Base-by-base conservation (phyloP, 2,329 filamentous ascomycete genomes). In the Nemania sp. region DNA sequence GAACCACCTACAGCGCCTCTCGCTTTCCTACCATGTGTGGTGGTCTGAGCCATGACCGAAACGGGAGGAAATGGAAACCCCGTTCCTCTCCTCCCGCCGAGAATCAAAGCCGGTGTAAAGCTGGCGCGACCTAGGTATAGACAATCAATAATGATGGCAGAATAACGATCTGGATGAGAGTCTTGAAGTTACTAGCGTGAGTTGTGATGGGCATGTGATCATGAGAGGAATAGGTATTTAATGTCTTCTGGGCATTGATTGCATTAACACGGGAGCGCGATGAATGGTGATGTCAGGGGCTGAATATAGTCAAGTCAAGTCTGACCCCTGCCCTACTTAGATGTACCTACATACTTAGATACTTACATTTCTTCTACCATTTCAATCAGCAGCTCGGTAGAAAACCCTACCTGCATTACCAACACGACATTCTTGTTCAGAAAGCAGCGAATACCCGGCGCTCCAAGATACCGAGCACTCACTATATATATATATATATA, bases 221-320 rank as follows among this genome's bases (percentile, higher is more conserved):
- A 26, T 13, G 27, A 38, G 20, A 38, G 24, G 32, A 26, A 27
- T 49, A 35, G 41, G 13, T 63, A 10, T 8, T 11, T 45, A n/a
- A 24, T 20, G 32, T 35, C 32, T 35, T 35, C 32, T 11, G 32
- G 32, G 32, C 11, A 11, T 8, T 35, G 29, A 32, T 32, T 32
- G 29, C n/a, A n/a, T n/a, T n/a, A n/a, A n/a, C n/a, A n/a, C n/a
- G n/a, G n/a, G n/a, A n/a, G n/a, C n/a, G n/a, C n/a, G 52, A 60
- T 29, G 41, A 20, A 54, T 58, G 72, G 69, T 73, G 70, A 73
- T 71, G 72, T 72, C 68, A 73, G 65, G 41, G 61, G 45, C 20
- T 55, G 35, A 24, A 35, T 41, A 10, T 22, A 41, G 8, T 49
- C 26, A 63, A 45, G 54, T 43, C 15, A 49, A n/a, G 6, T 22